phyloP scores from a whole-genome alignment of 2,329 filamentous ascomycete species.

The Aspergillus japonicus region DNA sequence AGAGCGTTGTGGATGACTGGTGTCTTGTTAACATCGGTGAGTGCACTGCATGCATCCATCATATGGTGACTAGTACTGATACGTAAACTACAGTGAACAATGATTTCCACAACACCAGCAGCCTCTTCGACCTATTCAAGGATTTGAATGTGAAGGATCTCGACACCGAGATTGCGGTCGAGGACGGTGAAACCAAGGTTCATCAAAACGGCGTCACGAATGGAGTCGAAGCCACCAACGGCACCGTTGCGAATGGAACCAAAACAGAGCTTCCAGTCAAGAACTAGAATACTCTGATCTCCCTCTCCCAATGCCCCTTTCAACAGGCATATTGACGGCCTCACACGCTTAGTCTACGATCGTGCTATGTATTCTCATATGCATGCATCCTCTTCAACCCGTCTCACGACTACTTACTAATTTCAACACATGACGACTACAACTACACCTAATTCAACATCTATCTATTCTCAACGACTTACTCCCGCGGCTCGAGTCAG shows the following conservation, averaged over 20 bases:
- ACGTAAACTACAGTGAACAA: constrained; percentile 71
- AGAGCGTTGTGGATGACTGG: constrained; percentile 84
- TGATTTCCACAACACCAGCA: constrained; percentile 82
- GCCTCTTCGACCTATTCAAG: constrained; percentile 83
- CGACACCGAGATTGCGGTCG: constrained; percentile 29
- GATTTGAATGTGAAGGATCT: constrained; percentile 56
- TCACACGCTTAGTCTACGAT: constrained; percentile 14
- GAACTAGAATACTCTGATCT: constrained; percentile 20
- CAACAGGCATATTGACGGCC: constrained; percentile 3
- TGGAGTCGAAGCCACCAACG: constrained; percentile 13
- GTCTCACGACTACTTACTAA: constrained; percentile 16
- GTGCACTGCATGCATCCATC: constrained; percentile 31
- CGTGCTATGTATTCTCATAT: neutral
- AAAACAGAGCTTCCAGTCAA: constrained; percentile 17
- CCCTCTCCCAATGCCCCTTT: neutral
- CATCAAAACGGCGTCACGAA: constrained; percentile 23
- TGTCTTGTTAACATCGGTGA: constrained; percentile 91
- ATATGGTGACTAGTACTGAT: constrained; percentile 21
- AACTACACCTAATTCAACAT: constrained; percentile 37
- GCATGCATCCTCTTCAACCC: constrained; percentile 14
- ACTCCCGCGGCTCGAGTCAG: constrained; percentile 16
- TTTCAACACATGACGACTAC: constrained; percentile 9
- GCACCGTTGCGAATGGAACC: constrained; percentile 19
- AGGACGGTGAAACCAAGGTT: constrained; percentile 20
- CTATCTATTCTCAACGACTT: constrained; percentile 36